Evolutionary conservation across 148 eudicot genomes (phyloP), one percentile per base, ranked within the genome.

Genomic region (Rhododendron ferrugineum): DNA sequence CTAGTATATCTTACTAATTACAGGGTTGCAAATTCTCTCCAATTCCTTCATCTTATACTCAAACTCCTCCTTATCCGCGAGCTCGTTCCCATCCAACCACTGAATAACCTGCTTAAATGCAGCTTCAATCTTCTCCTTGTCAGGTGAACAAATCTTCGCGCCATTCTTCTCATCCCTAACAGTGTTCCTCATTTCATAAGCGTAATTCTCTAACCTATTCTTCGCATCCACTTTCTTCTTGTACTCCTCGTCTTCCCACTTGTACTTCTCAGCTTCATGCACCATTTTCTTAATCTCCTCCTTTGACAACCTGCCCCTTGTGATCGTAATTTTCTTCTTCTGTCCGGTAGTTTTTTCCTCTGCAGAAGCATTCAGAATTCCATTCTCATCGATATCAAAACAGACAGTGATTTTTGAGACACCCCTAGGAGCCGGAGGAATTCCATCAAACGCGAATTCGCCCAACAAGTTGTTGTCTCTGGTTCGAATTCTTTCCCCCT

Each of bases 361-460:
- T 18, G 62, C 62, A 56, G 62, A 56, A 11, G 10, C 62, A 56
- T 56, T 16, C 1, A 56, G 23, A 56, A 56, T 56, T 0, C 62
- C 22, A 18, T 18, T 56, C 22, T 0, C 62, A 18, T 56, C 23
- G 7, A 16, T 18, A 1, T 18, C 22, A 56, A 56, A 56, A 56
- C 62, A 56, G 7, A 16, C 0, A 4, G 0, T 56, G 62, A 56
- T 8, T 18, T 56, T 5, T 0, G 78, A 47, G 26, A 81, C 87
- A 47, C 87, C 87, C 44, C 87, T 54, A 37, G 84, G 87, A 85
- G 84, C 60, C 0, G 74, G 80, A 32, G 80, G 80, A 81, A 85
- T 73, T 42, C 84, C 80, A 28, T 68, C 8, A 8, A 81, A 68
- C 23, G 2, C 42, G 40, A 85, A 80, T 80, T 81, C 10, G 22